phyloP scores from a whole-genome alignment of 202 grass and related monocot species.

The Eragrostis tef region DNA sequence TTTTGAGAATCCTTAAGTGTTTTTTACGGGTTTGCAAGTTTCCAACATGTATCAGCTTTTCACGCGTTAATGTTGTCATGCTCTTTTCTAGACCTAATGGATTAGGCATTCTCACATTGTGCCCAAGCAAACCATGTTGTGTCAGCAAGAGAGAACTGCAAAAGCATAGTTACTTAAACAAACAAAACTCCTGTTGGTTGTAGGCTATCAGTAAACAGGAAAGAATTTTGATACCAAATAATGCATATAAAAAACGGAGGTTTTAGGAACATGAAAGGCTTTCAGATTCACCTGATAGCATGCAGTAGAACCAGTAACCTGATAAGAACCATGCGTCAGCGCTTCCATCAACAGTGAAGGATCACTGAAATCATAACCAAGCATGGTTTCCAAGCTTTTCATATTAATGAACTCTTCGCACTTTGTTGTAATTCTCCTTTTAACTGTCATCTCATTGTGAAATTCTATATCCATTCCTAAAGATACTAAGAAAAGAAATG shows the following conservation, averaged over 20 bases:
- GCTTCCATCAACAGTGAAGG: constrained; percentile 69
- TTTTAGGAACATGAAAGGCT: background rate
- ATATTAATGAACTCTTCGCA: constrained; percentile 60
- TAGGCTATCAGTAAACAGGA: background rate
- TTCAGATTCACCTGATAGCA: constrained; percentile 69
- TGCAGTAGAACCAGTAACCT: constrained; percentile 54
- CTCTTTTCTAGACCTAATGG: background rate
- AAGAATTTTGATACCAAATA: background rate
- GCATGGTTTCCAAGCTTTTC: constrained; percentile 44
- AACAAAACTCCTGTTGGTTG: background rate
- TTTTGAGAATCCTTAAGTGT: too few species aligned
- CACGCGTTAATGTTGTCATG: background rate
- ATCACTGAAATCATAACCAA: constrained; percentile 63
- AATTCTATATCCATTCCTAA: constrained; percentile 66
- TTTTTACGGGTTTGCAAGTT: too few species aligned
- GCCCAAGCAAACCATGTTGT: background rate
- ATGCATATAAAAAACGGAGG: background rate
- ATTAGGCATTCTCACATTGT: background rate
- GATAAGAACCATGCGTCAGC: constrained; percentile 77
- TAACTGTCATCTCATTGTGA: constrained; percentile 38
- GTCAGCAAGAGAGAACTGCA: background rate
- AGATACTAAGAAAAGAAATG: constrained; percentile 63
- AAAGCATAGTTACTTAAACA: background rate
- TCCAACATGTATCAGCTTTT: too few species aligned
- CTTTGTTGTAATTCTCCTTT: constrained; percentile 41